A percentile compares a stretch with the other conserved stretches of the same genome.
Conservation (phyloP, 805 yeast species). For the Zygosaccharomyces lentus region DNA sequence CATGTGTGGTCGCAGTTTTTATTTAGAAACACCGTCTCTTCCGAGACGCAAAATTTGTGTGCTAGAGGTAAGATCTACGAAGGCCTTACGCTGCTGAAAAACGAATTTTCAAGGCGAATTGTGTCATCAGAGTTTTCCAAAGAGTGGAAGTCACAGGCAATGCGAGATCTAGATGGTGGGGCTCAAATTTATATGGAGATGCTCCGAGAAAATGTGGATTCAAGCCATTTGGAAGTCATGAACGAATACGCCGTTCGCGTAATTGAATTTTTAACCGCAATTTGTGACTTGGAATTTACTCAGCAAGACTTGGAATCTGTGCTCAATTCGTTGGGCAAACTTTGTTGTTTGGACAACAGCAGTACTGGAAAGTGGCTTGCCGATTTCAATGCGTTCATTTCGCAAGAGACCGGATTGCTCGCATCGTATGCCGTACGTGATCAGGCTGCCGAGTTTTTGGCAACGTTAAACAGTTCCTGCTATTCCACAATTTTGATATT, state of each 20-base stretch:
- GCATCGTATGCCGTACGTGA: conserved; percentile 55
- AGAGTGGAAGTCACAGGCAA: conserved; percentile 13
- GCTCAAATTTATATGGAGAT: conserved; percentile 7
- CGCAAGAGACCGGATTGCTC: conserved; percentile 68
- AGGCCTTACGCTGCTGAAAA: conserved; percentile 21
- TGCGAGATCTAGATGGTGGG: conserved; percentile 17
- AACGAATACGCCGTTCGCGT: conserved; percentile 23
- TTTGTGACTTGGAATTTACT: conserved; percentile 12
- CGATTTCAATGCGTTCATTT: conserved; percentile 67
- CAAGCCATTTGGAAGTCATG: conserved; percentile 8
- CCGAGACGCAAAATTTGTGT: conserved; percentile 8
- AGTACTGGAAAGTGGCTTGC: conserved; percentile 46
- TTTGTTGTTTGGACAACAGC: conserved; percentile 42
- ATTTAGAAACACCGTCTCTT: conserved; percentile 3
- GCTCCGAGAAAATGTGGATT: conserved; percentile 5
- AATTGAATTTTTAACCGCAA: conserved; percentile 21
- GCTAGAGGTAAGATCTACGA: conserved; percentile 22
- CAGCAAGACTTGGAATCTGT: conserved; percentile 8
- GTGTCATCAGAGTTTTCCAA: conserved; percentile 12
- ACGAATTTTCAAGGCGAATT: conserved; percentile 23
- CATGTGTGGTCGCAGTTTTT: conserved; percentile 14
- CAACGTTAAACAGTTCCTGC: conserved; percentile 41
- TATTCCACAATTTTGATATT: conserved; percentile 6
- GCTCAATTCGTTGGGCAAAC: conserved; percentile 33
- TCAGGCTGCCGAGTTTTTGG: conserved; percentile 52